A percentile compares a stretch with the other conserved stretches of the same genome.
Conservation (phyloP, 345 rosid genomes). For the Pelargonium nanum region DNA sequence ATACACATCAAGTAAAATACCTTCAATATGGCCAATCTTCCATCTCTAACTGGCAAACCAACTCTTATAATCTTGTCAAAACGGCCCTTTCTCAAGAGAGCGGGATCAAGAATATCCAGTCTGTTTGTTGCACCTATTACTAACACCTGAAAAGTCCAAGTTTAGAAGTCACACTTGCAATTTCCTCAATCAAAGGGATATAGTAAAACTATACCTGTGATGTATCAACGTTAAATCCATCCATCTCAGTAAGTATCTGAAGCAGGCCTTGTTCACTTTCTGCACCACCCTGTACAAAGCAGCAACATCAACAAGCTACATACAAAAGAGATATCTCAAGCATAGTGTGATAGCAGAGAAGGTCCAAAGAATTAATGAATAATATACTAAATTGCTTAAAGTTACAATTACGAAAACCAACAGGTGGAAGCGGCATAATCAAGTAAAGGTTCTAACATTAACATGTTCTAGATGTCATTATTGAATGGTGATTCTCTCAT, state of each 20-base stretch:
- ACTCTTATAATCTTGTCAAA: constrained; percentile 92
- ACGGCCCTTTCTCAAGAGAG: constrained; percentile 93
- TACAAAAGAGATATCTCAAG: not conserved
- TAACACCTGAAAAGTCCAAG: constrained; percentile 52
- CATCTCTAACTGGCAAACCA: constrained; percentile 89
- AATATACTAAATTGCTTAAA: too few species aligned
- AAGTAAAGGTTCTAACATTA: too few species aligned
- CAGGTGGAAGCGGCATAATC: too few species aligned
- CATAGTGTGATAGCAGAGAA: not conserved
- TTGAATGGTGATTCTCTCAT: too few species aligned
- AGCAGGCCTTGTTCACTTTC: constrained; percentile 98
- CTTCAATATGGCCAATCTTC: constrained; percentile 85
- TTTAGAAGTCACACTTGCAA: constrained; percentile 14
- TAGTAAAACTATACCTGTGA: constrained; percentile 50
- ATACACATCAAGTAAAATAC: constrained; percentile 22
- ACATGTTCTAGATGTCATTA: too few species aligned
- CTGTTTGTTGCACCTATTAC: constrained; percentile 97
- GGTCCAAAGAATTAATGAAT: too few species aligned
- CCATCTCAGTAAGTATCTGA: constrained; percentile 96
- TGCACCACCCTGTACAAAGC: constrained; percentile 73
- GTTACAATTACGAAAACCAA: too few species aligned
- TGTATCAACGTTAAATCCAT: constrained; percentile 85
- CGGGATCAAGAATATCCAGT: constrained; percentile 91
- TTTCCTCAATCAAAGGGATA: constrained; percentile 4
- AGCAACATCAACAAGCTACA: constrained; percentile 10